phyloP scores from a whole-genome alignment of 2,329 filamentous ascomycete species.

The Trichoderma hamatum region DNA sequence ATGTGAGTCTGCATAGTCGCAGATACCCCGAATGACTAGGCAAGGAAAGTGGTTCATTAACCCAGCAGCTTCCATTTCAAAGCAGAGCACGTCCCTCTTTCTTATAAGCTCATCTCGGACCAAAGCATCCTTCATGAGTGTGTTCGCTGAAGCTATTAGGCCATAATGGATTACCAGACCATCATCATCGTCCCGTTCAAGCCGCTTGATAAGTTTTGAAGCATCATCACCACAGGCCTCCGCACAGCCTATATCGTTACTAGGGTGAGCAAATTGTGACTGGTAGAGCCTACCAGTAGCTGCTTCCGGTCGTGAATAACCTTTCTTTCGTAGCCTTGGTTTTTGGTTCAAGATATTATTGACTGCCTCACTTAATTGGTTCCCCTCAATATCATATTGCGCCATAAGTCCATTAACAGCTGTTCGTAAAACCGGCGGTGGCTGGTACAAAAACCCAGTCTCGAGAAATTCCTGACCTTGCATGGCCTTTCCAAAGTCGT shows the following conservation, averaged over 20 bases:
- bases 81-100: neutral
- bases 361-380: neutral
- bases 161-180: neutral
- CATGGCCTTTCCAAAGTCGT: constrained; percentile 1
- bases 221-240: neutral
- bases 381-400: neutral
- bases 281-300: neutral
- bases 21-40: neutral
- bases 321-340: neutral
- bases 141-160: neutral
- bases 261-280: neutral
- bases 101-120: neutral
- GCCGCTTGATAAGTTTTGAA: neutral
- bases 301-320: neutral
- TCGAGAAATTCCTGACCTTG: neutral
- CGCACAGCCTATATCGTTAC: neutral
- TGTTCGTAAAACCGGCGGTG: neutral
- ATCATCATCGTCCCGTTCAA: neutral
- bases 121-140: neutral
- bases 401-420: neutral
- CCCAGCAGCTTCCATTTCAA: neutral
- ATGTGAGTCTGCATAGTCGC: neutral
- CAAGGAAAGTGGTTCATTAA: neutral
- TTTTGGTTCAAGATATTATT: neutral
- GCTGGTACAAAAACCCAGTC: neutral